phyloP scores from a whole-genome alignment of 305 asterid species.

The Galium porrigens region DNA sequence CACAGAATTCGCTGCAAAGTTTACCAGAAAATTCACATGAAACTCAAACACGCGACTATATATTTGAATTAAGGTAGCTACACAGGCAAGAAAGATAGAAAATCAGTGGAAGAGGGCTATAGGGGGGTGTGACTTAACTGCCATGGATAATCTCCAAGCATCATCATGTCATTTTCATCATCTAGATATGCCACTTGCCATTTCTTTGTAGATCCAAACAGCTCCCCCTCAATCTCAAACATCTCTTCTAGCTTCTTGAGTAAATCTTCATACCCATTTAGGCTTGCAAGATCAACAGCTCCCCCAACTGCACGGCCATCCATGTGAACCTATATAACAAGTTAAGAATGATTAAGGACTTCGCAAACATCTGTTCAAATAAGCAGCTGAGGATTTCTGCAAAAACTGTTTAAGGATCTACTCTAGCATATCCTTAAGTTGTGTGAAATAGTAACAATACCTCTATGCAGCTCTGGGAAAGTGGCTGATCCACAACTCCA shows the following conservation, averaged over 20 bases:
- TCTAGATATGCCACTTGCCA: slow-evolving; percentile 92
- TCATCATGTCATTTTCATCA: slow-evolving; percentile 83
- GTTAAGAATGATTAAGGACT: too few relatives aligned
- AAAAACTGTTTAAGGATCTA: not conserved
- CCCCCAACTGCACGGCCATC: slow-evolving; percentile 78
- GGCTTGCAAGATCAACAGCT: slow-evolving; percentile 64
- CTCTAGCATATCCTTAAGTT: not conserved
- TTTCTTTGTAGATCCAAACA: slow-evolving; percentile 47
- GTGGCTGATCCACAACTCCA: slow-evolving; percentile 35
- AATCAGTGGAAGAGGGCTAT: too few relatives aligned
- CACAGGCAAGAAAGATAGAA: too few relatives aligned
- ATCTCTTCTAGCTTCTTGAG: slow-evolving; percentile 64
- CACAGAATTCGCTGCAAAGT: not conserved
- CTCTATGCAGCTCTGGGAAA: slow-evolving; percentile 64
- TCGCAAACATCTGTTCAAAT: not conserved
- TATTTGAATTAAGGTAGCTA: too few relatives aligned
- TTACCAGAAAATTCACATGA: not conserved
- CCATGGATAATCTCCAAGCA: slow-evolving; percentile 99
- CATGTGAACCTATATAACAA: slow-evolving; percentile 58
- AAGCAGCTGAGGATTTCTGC: not conserved
- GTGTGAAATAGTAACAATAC: slow-evolving; percentile 21
- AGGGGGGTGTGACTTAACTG: slow-evolving; percentile 10
- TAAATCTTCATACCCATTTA: slow-evolving; percentile 52
- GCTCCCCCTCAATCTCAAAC: slow-evolving; percentile 76
- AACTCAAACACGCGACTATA: too few relatives aligned